phyloP scores from a whole-genome alignment of 306 rosid species.

The Crotalaria pallida region DNA sequence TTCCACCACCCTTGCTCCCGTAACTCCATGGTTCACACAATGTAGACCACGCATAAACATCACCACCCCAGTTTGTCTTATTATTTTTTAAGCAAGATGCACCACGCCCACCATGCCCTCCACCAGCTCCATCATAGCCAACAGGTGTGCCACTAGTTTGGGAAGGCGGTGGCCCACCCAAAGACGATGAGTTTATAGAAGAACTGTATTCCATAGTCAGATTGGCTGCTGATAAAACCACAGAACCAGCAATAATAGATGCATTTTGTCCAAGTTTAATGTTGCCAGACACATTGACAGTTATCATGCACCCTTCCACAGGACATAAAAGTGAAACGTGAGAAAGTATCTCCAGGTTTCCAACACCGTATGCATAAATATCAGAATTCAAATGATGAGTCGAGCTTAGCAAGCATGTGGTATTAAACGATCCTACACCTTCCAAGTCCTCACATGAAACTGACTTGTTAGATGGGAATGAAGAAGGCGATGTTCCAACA shows the following conservation, averaged over 20 bases:
- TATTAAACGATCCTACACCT: constrained; percentile 92
- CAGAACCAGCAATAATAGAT: constrained; percentile 69
- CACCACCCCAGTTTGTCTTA: constrained; percentile 95
- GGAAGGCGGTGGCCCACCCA: constrained; percentile 91
- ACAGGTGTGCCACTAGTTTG: constrained; percentile 98
- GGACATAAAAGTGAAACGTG: constrained; percentile 73
- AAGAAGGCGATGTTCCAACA: constrained; percentile 25
- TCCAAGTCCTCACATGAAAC: constrained; percentile 80
- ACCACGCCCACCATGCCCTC: constrained; percentile 99
- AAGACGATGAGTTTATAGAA: constrained; percentile 67
- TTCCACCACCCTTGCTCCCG: constrained; percentile 93
- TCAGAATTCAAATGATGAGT: constrained; percentile 52
- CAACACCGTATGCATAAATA: constrained; percentile 66
- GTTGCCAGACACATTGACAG: constrained; percentile 81
- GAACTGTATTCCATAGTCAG: constrained; percentile 64
- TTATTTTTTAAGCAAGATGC: constrained; percentile 80
- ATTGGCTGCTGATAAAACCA: constrained; percentile 72
- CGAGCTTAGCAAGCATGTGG: constrained; percentile 86
- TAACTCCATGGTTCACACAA: constrained; percentile 83
- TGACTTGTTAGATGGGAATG: constrained; percentile 30
- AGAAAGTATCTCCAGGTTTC: constrained; percentile 89
- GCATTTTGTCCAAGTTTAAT: constrained; percentile 82
- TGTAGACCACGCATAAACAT: constrained; percentile 97
- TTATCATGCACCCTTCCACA: constrained; percentile 66
- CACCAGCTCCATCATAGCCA: constrained; percentile 87